Conservation (phyloP, 139 green algal species). For the Picochlorum sp. region DNA sequence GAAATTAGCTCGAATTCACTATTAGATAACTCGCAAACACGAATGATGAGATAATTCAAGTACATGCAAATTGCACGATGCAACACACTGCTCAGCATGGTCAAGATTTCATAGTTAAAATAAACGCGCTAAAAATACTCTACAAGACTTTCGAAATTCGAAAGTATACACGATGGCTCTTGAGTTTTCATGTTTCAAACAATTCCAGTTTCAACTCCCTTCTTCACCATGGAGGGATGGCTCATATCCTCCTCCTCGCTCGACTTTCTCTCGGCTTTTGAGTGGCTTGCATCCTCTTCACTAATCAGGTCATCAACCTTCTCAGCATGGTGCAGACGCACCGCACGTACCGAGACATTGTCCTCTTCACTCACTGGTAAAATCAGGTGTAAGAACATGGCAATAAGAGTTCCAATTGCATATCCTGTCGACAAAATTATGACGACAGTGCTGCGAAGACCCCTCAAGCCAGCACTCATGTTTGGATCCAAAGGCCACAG, state of each 20-base stretch:
- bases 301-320: not conserved
- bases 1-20: too few relatives aligned
- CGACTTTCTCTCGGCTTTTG: not conserved
- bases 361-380: conserved; percentile 13
- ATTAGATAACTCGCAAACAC: too few relatives aligned
- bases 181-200: not conserved
- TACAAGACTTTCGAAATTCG: not conserved
- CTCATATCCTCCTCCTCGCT: not conserved
- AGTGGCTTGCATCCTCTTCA: not conserved
- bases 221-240: not conserved
- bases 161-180: not conserved
- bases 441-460: conserved; percentile 14
- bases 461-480: conserved; percentile 1
- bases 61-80: too few relatives aligned
- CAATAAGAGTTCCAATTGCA: conserved; percentile 14
- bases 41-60: too few relatives aligned
- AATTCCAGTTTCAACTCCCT: not conserved
- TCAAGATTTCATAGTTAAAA: not conserved
- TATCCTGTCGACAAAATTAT: conserved; percentile 20
- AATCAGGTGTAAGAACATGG: conserved; percentile 22
- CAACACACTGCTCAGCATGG: too few relatives aligned
- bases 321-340: not conserved
- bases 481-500: conserved; percentile 12
- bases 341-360: not conserved
- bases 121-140: not conserved